phyloP scores from a whole-genome alignment of 148 eudicot species.

The Linanthus parryae region DNA sequence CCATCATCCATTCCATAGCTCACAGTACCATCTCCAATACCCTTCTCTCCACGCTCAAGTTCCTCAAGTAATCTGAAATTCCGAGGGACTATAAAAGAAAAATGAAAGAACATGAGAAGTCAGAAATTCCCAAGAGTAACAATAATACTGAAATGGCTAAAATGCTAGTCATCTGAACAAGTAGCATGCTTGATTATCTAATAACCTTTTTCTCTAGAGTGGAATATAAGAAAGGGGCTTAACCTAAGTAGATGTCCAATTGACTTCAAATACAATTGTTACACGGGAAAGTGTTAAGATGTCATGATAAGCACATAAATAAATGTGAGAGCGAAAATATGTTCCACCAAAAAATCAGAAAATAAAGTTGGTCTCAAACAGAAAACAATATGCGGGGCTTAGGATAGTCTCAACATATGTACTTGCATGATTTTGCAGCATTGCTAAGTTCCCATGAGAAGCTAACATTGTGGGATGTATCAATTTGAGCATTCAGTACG shows the following conservation, averaged over 20 bases:
- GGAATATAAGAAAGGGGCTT: no score
- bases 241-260: no score
- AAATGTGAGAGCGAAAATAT: not conserved
- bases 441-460: not conserved
- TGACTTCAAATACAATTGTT: no score
- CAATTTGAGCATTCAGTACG: not conserved
- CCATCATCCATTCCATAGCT: slow-evolving; percentile 27
- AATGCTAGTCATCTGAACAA: no score
- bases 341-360: no score
- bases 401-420: not conserved
- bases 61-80: slow-evolving; percentile 68
- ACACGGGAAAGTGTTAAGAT: not conserved
- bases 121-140: no score
- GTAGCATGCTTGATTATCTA: no score
- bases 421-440: not conserved
- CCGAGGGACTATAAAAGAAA: slow-evolving; percentile 44
- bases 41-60: slow-evolving; percentile 23
- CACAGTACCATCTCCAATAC: slow-evolving; percentile 18
- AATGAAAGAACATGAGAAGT: no score
- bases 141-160: no score
- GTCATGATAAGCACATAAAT: not conserved
- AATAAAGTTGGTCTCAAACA: not conserved
- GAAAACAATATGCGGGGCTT: not conserved
- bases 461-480: not conserved
- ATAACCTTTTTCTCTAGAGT: no score